These are phyloP conservation scores for Carpinus viminea DNA, from an alignment of 306 rosid species.

Conservation along the genomic window DNA sequence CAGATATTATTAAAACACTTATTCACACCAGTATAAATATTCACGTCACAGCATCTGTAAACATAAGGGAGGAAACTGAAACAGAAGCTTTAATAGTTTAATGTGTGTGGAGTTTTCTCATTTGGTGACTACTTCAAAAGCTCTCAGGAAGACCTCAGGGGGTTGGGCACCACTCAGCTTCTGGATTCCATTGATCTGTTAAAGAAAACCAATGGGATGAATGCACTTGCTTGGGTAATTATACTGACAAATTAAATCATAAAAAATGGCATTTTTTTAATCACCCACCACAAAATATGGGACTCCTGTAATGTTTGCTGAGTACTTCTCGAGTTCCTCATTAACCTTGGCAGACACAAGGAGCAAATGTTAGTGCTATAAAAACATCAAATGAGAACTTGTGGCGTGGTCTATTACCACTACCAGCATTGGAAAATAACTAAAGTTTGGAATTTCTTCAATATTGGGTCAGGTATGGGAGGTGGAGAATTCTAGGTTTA, in stretches of 20 bases:
- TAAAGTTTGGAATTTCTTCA: neutral
- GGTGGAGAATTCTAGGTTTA: neutral
- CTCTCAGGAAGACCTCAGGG: conserved; percentile 72
- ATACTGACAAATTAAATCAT: neutral
- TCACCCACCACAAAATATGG: conserved; percentile 73
- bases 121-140: conserved; percentile 54
- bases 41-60: neutral
- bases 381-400: neutral
- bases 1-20: neutral
- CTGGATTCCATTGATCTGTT: conserved; percentile 73
- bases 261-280: conserved; percentile 12
- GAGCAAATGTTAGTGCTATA: conserved; percentile 24
- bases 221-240: conserved; percentile 1
- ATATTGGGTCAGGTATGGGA: neutral
- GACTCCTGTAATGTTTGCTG: conserved; percentile 61
- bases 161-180: conserved; percentile 73
- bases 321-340: conserved; percentile 63
- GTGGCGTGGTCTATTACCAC: neutral
- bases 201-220: conserved; percentile 22
- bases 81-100: neutral
- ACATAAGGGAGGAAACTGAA: neutral
- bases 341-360: conserved; percentile 52
- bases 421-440: neutral
- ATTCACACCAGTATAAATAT: neutral
- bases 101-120: conserved; percentile 33